phyloP scores from a whole-genome alignment of 139 green algal genomes.

The Raphidocelis subcapitata region DNA sequence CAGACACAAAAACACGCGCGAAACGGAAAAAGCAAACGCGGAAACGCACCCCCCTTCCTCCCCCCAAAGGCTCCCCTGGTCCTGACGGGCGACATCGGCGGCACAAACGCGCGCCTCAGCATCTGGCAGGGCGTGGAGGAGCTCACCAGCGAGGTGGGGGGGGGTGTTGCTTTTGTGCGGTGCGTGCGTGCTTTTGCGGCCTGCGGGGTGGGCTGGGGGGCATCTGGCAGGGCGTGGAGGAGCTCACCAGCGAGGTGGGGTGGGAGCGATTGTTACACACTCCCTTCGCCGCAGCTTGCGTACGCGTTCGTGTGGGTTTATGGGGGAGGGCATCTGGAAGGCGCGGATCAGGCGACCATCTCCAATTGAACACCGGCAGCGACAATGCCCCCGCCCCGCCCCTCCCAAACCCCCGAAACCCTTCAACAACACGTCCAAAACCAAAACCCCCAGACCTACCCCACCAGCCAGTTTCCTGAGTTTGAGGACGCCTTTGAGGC shows the following conservation, averaged over 20 bases:
- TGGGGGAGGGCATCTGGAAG: too few species aligned
- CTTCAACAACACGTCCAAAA: background rate
- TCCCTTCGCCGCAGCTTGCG: too few species aligned
- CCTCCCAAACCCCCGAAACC: background rate
- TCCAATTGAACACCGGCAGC: background rate
- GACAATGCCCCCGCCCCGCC: background rate
- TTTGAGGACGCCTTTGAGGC: slow-evolving; percentile 57
- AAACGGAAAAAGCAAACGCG: background rate
- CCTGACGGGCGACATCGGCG: slow-evolving; percentile 82
- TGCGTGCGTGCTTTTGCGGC: too few species aligned
- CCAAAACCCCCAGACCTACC: slow-evolving; percentile 54
- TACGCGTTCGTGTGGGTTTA: too few species aligned
- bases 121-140: slow-evolving; percentile 73
- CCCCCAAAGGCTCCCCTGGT: background rate
- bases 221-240: too few species aligned
- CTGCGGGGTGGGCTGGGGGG: too few species aligned
- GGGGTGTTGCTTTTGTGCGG: too few species aligned
- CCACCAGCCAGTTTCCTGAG: slow-evolving; percentile 47
- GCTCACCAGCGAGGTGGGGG: too few species aligned
- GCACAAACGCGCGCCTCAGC: slow-evolving; percentile 91
- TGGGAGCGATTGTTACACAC: too few species aligned
- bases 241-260: too few species aligned
- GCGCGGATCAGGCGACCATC: too few species aligned
- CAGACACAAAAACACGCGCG: background rate
- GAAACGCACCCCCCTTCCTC: background rate